Base-by-base conservation (phyloP, 805 yeast species). In the Kuraishia ogatae region DNA sequence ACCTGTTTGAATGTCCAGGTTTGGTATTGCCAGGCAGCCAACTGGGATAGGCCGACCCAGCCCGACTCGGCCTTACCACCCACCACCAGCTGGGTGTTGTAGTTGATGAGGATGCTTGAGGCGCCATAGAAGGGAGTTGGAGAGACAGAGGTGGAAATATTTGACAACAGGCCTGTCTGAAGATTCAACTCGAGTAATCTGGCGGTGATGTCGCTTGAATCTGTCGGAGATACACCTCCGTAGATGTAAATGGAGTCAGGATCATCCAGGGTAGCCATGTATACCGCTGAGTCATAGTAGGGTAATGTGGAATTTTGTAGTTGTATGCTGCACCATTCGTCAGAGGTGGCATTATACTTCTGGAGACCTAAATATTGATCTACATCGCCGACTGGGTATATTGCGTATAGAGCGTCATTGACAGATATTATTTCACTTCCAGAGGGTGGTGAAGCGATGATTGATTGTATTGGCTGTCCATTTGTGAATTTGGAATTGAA, bases 11-110 rank as follows among this genome's bases (percentile, higher is more conserved):
- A 87, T 2, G 87, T 77, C 96, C 96, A 89, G 8, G 87, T 70
- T 52, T 74, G 72, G 57, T 81, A 82, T 60, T 83, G 83, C 88
- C 91, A 87, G 1, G 85, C 67, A 0, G 94, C 93, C 20, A 86
- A 69, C 66, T 87, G 94, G 60, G 77, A 77, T 84, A 87, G 80
- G 58, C 81, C 79, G 39, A 87, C 79, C 90, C 92, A 87, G 0
- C 90, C 90, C 2, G 69, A 61, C 5, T 65, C 61, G 2, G 88
- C 78, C 54, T 73, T 73, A 2, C 96, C 96, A 0, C 94, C 96
- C 48, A 88, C 70, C 2, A 88, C 65, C 39, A 84, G 66, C 58
- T 75, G 80, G 2, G 79, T 70, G 54, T 70, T 75, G 10, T 80
- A 75, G 29, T 72, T 65, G 0, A 82, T 74, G 57, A 75, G 66